These are phyloP conservation scores for Hyphopichia pseudoburtonii DNA, from an alignment of 1,139 yeast genomes.

Conservation along the genomic window DNA sequence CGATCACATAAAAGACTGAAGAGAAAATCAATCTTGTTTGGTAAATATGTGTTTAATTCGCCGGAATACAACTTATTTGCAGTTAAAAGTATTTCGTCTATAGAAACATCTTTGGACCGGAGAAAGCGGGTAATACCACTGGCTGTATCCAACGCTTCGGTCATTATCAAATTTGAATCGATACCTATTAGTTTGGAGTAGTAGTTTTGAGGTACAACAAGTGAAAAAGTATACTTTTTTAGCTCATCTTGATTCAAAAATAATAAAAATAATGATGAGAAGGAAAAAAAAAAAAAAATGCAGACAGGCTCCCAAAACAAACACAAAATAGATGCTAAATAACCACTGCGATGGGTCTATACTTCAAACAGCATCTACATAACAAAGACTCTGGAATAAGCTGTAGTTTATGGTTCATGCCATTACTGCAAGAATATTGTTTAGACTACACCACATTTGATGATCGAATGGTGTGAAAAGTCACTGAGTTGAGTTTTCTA, in stretches of 20 bases:
- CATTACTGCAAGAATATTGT: too few species aligned
- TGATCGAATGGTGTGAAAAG: too few species aligned
- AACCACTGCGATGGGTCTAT: too few species aligned
- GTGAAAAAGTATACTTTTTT: not conserved
- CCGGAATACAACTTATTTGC: conserved; percentile 44
- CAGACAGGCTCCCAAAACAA: too few species aligned
- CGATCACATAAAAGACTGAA: conserved; percentile 69
- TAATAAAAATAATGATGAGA: too few species aligned
- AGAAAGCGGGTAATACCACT: conserved; percentile 65
- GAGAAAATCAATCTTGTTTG: conserved; percentile 58
- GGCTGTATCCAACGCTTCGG: conserved; percentile 34
- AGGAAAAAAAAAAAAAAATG: too few species aligned
- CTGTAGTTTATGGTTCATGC: too few species aligned
- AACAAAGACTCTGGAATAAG: too few species aligned
- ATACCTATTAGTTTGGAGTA: not conserved
- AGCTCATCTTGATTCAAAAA: conserved; percentile 1
- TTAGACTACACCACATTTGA: too few species aligned
- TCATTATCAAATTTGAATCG: conserved; percentile 2
- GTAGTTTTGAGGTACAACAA: not conserved
- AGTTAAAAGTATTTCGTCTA: conserved; percentile 42
- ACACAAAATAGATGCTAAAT: too few species aligned
- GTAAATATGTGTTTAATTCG: conserved; percentile 49
- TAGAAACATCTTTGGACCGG: conserved; percentile 51
- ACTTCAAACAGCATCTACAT: too few species aligned
- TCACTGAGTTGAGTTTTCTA: too few species aligned